Base-by-base conservation (phyloP, 2,329 filamentous ascomycete genomes). In the Alternaria novae-zelandiae region DNA sequence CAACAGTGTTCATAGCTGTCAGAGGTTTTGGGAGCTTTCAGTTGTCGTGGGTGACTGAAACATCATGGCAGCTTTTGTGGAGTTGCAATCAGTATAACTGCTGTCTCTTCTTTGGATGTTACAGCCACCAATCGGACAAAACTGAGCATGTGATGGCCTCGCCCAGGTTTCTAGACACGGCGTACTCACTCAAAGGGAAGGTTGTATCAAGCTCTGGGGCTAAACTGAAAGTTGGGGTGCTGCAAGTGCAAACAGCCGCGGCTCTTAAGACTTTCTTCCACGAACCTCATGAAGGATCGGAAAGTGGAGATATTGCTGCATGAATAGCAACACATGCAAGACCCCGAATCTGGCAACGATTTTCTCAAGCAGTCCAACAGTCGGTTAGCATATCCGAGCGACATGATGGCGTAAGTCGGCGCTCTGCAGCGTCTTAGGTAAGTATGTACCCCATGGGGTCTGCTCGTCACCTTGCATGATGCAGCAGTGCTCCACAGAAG, bases 161-260 rank as follows among this genome's bases (percentile, higher is more conserved):
- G 21, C 12, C 12, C 21, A 25, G 12, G 6, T 51, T 5, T n/a
- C 17, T 12, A 20, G 7, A 23, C 17, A 32, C 26, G 47, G 17
- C n/a, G 4, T 51, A 21, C 26, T 21, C 12, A 32, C 47, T 15
- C 23, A 25, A 51, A 2, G 8, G 36, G 26, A 32, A 32, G 26
- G 15, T 21, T 51, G 17, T 32, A 20, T 30, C 28, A 4, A 17
- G 47, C 17, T 30, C 26, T 49, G 7, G 25, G 47, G 47, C 26
- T 50, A 50, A 50, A 50, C 6, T 30, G 26, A 28, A 20, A 50
- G 7, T 30, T 30, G 17, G 11, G 54, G 8, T 57, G 23, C 30
- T 57, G 32, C 25, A 47, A 57, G 9, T 30, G 23, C 57, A 57
- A 61, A 57, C 58, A 61, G 54, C 54, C 59, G 21, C 54, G 46